Conservation (phyloP, 2,329 filamentous ascomycete genomes). For the Septoria petroselini region DNA sequence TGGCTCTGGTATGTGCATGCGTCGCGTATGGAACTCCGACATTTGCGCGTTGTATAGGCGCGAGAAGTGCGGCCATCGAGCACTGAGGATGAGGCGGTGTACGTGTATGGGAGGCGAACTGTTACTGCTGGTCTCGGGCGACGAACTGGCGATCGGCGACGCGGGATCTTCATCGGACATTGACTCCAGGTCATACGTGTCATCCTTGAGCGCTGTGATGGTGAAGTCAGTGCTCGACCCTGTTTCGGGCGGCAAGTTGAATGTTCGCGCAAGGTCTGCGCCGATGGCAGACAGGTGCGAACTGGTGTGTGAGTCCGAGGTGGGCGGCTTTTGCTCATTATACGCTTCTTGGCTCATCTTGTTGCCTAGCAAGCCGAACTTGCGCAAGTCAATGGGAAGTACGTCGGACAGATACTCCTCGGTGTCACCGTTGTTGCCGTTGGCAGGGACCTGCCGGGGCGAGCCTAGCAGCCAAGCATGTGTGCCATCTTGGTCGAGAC, state of each 20-base stretch:
- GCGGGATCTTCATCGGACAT: conserved; percentile 54
- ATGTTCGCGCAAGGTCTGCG: conserved; percentile 78
- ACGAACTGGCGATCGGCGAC: conserved; percentile 20
- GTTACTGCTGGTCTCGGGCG: conserved; percentile 28
- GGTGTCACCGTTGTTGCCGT: conserved; percentile 62
- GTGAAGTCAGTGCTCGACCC: conserved; percentile 88
- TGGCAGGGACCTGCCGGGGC: conserved; percentile 69
- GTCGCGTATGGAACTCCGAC: conserved; percentile 94
- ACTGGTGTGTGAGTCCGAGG: conserved; percentile 53
- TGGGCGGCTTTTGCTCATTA: conserved; percentile 44
- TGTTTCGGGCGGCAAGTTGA: conserved; percentile 78
- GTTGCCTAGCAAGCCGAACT: conserved; percentile 86
- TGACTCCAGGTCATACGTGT: conserved; percentile 55
- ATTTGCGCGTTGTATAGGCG: conserved; percentile 90
- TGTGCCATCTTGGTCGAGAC: conserved; percentile 89
- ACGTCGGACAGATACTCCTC: conserved; percentile 95
- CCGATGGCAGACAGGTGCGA: conserved; percentile 65
- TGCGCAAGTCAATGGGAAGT: conserved; percentile 85
- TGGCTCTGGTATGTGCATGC: conserved; percentile 96
- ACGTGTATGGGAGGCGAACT: conserved; percentile 87
- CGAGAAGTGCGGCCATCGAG: conserved; percentile 94
- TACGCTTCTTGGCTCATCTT: conserved; percentile 48
- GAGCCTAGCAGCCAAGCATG: conserved; percentile 97
- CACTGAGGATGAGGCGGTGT: conserved; percentile 88
- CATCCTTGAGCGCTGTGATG: conserved; percentile 82